Conservation (phyloP, 495 filamentous ascomycete species). For the Penicillium angulare region DNA sequence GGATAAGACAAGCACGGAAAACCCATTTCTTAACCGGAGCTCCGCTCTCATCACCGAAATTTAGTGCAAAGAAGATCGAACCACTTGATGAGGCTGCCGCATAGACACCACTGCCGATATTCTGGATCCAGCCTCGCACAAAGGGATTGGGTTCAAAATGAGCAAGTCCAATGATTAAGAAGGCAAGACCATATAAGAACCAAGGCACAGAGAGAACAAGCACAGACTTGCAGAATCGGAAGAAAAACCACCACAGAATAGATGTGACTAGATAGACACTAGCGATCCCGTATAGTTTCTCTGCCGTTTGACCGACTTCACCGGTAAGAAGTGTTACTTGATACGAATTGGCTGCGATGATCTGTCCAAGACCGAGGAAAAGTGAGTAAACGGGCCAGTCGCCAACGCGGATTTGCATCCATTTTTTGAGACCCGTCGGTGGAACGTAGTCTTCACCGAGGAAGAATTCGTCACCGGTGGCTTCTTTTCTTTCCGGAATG, state of each 20-base stretch:
- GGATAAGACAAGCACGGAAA: slow-evolving; percentile 51
- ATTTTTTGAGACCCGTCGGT: slow-evolving; percentile 61
- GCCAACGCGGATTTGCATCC: slow-evolving; percentile 46
- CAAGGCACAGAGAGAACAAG: slow-evolving; percentile 59
- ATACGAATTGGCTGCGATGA: slow-evolving; percentile 71
- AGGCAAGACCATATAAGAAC: slow-evolving; percentile 63
- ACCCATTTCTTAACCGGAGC: slow-evolving; percentile 52
- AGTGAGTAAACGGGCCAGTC: slow-evolving; percentile 76
- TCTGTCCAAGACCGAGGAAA: slow-evolving; percentile 62
- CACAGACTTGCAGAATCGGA: slow-evolving; percentile 61
- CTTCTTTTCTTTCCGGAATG: slow-evolving; percentile 22
- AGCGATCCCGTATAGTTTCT: slow-evolving; percentile 65
- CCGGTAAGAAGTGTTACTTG: slow-evolving; percentile 70
- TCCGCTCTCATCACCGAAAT: slow-evolving; percentile 52
- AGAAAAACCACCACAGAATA: slow-evolving; percentile 64
- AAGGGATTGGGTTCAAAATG: slow-evolving; percentile 48
- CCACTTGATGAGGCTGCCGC: slow-evolving; percentile 50
- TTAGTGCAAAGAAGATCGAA: slow-evolving; percentile 51
- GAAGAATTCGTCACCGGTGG: slow-evolving; percentile 52
- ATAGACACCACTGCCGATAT: slow-evolving; percentile 47
- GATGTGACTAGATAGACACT: slow-evolving; percentile 62
- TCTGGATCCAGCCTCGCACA: slow-evolving; percentile 50
- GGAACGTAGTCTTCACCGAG: slow-evolving; percentile 64
- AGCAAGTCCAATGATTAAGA: slow-evolving; percentile 65
- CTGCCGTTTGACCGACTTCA: slow-evolving; percentile 58